Base-by-base conservation (phyloP, 2,329 filamentous ascomycete genomes). In the Arthroderma uncinatum region DNA sequence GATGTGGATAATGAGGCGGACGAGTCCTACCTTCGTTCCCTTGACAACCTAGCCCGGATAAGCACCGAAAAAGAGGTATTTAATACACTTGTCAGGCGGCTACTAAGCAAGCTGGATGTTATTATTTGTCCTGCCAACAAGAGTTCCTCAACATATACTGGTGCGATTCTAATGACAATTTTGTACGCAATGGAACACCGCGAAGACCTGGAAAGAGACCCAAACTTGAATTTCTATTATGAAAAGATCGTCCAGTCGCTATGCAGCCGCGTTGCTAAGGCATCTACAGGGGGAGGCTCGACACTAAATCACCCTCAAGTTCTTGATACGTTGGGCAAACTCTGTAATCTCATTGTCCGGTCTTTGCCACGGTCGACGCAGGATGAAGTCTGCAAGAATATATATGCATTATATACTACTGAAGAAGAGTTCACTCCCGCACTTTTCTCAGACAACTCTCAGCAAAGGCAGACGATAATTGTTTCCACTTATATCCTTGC, bases 31-130 rank as follows among this genome's bases (percentile, higher is more conserved):
- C 64, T 78, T n/a, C 70, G 76, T 4, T 79, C 82, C 0, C 70
- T 87, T 23, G 83, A 85, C 63, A 82, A 77, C 0, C 78, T 87
- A 58, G 82, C 83, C 2, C 81, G 84, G 62, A 77, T 87, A 19
- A 82, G 81, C 56, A 74, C 76, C 9, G 83, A 85, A 64, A 76
- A 78, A 59, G 77, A 82, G 37, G 75, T 85, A 10, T 84, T 86
- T 60, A 79, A 83, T 59, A 85, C 82, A 0, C 71, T 86, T 7
- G 76, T 85, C 34, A 72, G 83, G 40, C 75, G 82, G 30, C 70
- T 86, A 28, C 79, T 84, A 66, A 84, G 81, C 71, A 85, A 84
- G 63, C 70, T 85, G 28, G 78, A 79, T 53, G 68, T 79, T 14
- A 33, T 34, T 4, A 74, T 83, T 37, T 73, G 78, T 57, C 78